A percentile compares a stretch with the other conserved stretches of the same genome.
phyloP scores from a whole-genome alignment of 208 protist species.

The Acanthamoeba lenticulata region DNA sequence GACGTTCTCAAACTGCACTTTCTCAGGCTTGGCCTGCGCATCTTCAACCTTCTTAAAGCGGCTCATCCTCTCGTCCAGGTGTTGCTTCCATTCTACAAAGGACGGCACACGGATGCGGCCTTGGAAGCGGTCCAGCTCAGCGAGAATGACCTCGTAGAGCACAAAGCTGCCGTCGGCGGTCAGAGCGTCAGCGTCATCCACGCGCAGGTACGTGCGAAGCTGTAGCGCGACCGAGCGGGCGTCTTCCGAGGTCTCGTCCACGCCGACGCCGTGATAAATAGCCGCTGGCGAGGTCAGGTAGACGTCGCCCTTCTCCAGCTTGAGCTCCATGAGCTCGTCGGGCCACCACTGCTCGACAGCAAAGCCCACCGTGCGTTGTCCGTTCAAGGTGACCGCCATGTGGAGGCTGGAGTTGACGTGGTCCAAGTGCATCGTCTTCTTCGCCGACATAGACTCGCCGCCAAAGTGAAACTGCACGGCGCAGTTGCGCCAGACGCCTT shows the following conservation, averaged over 20 bases:
- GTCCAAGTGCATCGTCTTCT: background rate
- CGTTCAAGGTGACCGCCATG: conserved; percentile 33
- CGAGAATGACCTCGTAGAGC: background rate
- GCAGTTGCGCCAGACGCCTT: conserved; percentile 21
- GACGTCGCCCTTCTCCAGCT: background rate
- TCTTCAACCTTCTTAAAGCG: background rate
- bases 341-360: background rate
- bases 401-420: conserved; percentile 6
- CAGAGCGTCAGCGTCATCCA: background rate
- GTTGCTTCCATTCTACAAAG: background rate
- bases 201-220: background rate
- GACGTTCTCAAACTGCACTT: background rate
- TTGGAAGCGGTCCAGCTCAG: background rate
- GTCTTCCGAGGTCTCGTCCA: background rate
- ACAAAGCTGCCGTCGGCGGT: background rate
- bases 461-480: conserved; percentile 41
- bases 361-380: background rate
- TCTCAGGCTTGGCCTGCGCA: background rate
- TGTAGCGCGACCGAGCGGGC: background rate
- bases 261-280: background rate
- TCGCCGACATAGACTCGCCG: background rate
- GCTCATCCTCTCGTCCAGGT: background rate
- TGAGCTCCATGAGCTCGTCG: background rate
- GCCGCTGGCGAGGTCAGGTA: conserved; percentile 12
- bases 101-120: background rate